A percentile compares a stretch with the other conserved stretches of the same genome.
Conservation (phyloP, 345 rosid species). For the Brassica nigra region DNA sequence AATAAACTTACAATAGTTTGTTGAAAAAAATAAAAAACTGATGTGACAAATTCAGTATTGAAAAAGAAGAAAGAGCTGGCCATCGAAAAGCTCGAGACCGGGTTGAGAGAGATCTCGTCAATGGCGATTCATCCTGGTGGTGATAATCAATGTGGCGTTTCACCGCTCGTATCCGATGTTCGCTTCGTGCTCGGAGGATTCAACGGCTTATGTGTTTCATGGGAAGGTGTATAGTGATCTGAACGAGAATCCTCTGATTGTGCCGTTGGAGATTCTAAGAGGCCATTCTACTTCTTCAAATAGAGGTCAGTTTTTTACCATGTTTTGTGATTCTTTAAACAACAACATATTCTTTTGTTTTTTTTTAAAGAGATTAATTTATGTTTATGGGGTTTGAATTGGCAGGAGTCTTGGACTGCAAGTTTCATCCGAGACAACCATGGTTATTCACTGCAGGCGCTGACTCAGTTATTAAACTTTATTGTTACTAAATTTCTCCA, state of each 20-base stretch:
- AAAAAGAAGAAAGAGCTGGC: constrained; percentile 48
- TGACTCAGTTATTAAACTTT: constrained; percentile 78
- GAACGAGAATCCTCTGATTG: constrained; percentile 85
- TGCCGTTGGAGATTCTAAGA: constrained; percentile 87
- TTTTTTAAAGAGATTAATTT: neutral
- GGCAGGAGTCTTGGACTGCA: constrained; percentile 89
- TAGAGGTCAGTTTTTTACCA: constrained; percentile 54
- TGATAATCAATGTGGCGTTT: constrained; percentile 78
- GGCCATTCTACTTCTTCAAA: constrained; percentile 63
- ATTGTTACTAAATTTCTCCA: constrained; percentile 52
- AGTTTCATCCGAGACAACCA: constrained; percentile 92
- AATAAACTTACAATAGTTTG: too few relatives aligned
- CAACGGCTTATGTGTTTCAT: constrained; percentile 91
- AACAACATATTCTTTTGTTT: neutral
- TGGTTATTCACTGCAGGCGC: constrained; percentile 96
- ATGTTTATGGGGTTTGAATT: neutral
- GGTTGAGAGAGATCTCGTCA: constrained; percentile 80
- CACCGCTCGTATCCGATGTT: constrained; percentile 82
- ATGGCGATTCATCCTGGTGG: constrained; percentile 92
- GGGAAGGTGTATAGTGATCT: constrained; percentile 94
- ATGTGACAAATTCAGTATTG: too few relatives aligned
- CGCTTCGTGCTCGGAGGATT: constrained; percentile 89
- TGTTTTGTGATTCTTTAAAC: neutral
- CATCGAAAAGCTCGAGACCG: constrained; percentile 82
- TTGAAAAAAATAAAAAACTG: too few relatives aligned